Conservation (phyloP, 129 eudicot species). For the Flaveria robusta region DNA sequence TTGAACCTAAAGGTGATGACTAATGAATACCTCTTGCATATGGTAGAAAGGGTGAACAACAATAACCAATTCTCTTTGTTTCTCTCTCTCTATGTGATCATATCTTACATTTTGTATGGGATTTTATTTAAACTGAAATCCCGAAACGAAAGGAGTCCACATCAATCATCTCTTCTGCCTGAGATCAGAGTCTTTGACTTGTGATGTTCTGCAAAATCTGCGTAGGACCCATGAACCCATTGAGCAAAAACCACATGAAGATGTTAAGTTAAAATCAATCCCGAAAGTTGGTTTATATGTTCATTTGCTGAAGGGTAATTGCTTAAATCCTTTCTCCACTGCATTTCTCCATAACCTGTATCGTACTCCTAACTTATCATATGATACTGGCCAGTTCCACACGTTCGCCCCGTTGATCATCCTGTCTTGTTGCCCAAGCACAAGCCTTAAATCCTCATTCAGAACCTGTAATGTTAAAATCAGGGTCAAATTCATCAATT, state of each 20-base stretch:
- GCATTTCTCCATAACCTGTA: slow-evolving; percentile 86
- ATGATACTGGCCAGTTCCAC: slow-evolving; percentile 84
- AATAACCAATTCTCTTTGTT: no score
- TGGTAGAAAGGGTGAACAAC: no score
- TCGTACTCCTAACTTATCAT: slow-evolving; percentile 84
- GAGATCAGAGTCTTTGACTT: neutral
- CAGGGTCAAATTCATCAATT: no score
- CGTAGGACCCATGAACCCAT: neutral
- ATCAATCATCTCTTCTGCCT: slow-evolving; percentile 19
- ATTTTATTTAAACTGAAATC: no score
- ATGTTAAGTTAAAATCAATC: slow-evolving; percentile 20
- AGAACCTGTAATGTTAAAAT: slow-evolving; percentile 48
- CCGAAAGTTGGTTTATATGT: slow-evolving; percentile 21
- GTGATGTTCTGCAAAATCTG: neutral
- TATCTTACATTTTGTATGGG: no score
- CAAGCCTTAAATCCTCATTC: slow-evolving; percentile 82
- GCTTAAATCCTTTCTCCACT: slow-evolving; percentile 60
- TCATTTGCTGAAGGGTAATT: slow-evolving; percentile 47
- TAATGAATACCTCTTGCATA: no score
- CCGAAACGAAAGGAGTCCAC: neutral
- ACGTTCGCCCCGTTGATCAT: slow-evolving; percentile 80
- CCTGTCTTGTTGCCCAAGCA: slow-evolving; percentile 85
- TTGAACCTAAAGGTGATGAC: no score
- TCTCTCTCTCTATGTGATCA: no score
- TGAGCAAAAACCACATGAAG: slow-evolving; percentile 5